Evolutionary conservation across 176 grass and related monocot genomes (phyloP).

Genomic region (Phoenix dactylifera): DNA sequence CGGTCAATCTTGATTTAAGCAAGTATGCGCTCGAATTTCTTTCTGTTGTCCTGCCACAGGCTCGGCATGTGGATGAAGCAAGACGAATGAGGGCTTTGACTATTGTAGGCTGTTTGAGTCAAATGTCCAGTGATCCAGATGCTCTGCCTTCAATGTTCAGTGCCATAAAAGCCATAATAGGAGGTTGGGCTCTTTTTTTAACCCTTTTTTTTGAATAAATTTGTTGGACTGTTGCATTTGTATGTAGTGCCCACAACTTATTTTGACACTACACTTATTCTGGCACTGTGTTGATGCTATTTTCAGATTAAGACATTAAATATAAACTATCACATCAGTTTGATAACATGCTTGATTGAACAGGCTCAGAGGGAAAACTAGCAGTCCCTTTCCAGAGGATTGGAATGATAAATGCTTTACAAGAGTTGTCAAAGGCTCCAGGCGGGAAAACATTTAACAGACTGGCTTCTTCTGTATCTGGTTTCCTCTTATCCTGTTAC

Average conservation of each 20-base stretch:
- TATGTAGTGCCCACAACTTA: background rate
- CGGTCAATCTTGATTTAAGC: conserved; percentile 71
- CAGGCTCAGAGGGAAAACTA: conserved; percentile 97
- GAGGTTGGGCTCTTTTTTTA: conserved; percentile 35
- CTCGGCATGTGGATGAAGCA: conserved; percentile 78
- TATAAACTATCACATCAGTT: background rate
- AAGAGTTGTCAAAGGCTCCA: conserved; percentile 60
- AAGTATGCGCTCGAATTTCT: conserved; percentile 76
- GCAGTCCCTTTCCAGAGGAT: conserved; percentile 76
- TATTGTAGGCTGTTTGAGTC: conserved; percentile 62
- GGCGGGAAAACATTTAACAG: conserved; percentile 58
- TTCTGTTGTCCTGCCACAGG: conserved; percentile 68
- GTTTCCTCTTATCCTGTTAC: conserved; percentile 73
- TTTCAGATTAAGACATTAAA: background rate
- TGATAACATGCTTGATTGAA: conserved; percentile 23
- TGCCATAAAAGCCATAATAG: conserved; percentile 76
- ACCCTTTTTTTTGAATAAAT: background rate
- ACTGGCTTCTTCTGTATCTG: conserved; percentile 60
- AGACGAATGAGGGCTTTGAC: conserved; percentile 65
- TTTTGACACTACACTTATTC: background rate
- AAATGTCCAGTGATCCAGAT: conserved; percentile 90
- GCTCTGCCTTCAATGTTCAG: conserved; percentile 67
- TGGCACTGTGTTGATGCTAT: background rate
- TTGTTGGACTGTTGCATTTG: background rate
- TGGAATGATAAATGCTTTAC: conserved; percentile 72